phyloP scores from a whole-genome alignment of 1,139 yeast species.

The Lodderomyces jiufengensis region DNA sequence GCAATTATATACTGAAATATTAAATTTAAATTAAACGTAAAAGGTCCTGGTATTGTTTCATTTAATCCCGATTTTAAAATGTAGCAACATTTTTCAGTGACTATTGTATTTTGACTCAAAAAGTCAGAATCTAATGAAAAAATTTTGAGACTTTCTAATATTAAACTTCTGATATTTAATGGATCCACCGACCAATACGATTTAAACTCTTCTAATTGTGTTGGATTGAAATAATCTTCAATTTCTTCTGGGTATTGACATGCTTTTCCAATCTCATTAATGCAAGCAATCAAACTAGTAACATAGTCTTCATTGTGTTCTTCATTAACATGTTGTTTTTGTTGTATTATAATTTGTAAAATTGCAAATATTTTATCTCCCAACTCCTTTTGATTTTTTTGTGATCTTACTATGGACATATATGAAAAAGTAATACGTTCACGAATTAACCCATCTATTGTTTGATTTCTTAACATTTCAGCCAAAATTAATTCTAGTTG shows the following conservation, averaged over 20 bases:
- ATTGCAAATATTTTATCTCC: slow-evolving; percentile 21
- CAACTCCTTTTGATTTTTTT: slow-evolving; percentile 38
- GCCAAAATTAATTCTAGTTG: slow-evolving; percentile 49
- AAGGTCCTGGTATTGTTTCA: slow-evolving; percentile 56
- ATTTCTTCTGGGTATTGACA: slow-evolving; percentile 56
- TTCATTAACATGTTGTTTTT: background rate
- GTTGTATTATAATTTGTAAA: slow-evolving; percentile 19
- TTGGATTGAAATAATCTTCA: slow-evolving; percentile 35
- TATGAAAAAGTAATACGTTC: slow-evolving; percentile 60
- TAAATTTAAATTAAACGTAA: slow-evolving; percentile 45
- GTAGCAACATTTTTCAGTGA: slow-evolving; percentile 55
- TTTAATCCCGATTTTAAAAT: slow-evolving; percentile 55
- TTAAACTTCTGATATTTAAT: slow-evolving; percentile 32
- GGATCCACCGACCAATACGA: slow-evolving; percentile 44
- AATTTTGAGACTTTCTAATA: slow-evolving; percentile 35
- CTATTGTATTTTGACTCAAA: slow-evolving; percentile 28
- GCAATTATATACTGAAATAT: slow-evolving; percentile 45
- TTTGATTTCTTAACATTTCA: slow-evolving; percentile 48
- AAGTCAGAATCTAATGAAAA: slow-evolving; percentile 36
- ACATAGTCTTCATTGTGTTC: slow-evolving; percentile 37
- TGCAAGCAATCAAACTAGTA: slow-evolving; percentile 55
- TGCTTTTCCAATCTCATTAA: slow-evolving; percentile 68
- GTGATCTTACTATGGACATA: slow-evolving; percentile 56
- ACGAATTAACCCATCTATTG: slow-evolving; percentile 50
- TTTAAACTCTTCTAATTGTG: slow-evolving; percentile 21